Percentiles rank a stretch among this genome's conserved stretches.
These are phyloP conservation scores for Scenedesmus sp. DNA, from an alignment of 163 green algal species.

Conservation along the genomic window DNA sequence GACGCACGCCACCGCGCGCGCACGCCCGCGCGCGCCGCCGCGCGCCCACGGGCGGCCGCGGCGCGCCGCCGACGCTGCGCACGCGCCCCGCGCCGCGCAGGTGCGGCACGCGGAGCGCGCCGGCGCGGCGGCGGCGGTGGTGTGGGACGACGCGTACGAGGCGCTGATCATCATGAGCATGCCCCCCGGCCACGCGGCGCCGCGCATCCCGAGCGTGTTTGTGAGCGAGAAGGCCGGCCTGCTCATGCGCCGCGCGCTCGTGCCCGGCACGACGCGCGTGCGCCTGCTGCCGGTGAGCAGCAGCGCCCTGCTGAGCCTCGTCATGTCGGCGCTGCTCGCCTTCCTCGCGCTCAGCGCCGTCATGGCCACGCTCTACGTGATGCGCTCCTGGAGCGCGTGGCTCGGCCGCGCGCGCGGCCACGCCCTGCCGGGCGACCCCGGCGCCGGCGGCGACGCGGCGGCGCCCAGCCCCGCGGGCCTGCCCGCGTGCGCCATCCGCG, in stretches of 20 bases:
- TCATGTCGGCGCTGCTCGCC: constrained; percentile 78
- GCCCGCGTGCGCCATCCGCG: constrained; percentile 63
- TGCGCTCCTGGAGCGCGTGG: constrained; percentile 63
- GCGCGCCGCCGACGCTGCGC: too few species aligned
- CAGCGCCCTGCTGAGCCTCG: constrained; percentile 71
- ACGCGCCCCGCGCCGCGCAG: constrained; percentile 53
- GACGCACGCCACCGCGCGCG: too few species aligned
- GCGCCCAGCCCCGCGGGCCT: constrained; percentile 56
- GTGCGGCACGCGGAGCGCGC: constrained; percentile 75
- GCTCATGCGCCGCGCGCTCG: constrained; percentile 73
- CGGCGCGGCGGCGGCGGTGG: constrained; percentile 77
- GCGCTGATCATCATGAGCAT: constrained; percentile 87
- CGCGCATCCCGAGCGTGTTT: constrained; percentile 84
- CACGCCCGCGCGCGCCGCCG: too few species aligned
- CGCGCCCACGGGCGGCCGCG: too few species aligned
- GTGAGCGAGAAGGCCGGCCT: constrained; percentile 75
- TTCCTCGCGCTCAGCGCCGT: constrained; percentile 81
- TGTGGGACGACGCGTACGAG: constrained; percentile 64
- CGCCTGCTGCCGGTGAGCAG: constrained; percentile 68
- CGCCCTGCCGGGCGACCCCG: neutral
- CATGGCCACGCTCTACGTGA: constrained; percentile 79
- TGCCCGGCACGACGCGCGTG: constrained; percentile 58
- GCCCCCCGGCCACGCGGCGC: constrained; percentile 64
- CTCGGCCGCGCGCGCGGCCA: constrained; percentile 19
- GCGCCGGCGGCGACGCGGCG: neutral